Evolutionary conservation across 805 yeast species (phyloP).

Genomic region (Aciculoconidium aculeatum): DNA sequence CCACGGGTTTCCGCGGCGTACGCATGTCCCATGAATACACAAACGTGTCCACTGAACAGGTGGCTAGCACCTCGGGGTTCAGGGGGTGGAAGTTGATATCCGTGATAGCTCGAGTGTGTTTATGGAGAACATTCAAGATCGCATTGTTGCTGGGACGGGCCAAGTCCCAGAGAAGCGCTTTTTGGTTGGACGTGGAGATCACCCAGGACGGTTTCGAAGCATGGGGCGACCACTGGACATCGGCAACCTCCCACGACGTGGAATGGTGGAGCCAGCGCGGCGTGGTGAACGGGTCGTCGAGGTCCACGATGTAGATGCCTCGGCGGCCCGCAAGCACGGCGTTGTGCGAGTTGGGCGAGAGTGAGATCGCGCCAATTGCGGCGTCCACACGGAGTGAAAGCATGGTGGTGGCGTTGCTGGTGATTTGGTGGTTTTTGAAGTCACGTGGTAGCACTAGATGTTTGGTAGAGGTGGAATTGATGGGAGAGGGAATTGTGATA

Average conservation of each 20-base stretch:
- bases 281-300: conserved; percentile 91
- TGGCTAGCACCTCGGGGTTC: conserved; percentile 82
- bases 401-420: too few species aligned
- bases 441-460: too few species aligned
- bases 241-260: conserved; percentile 98
- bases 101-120: conserved; percentile 89
- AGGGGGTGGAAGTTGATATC: conserved; percentile 90
- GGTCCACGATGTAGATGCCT: conserved; percentile 84
- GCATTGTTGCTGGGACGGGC: conserved; percentile 66
- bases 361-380: conserved; percentile 84
- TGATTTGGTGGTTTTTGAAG: too few species aligned
- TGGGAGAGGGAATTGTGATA: too few species aligned
- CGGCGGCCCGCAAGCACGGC: conserved; percentile 81
- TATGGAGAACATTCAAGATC: conserved; percentile 80
- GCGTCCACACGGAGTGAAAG: conserved; percentile 85
- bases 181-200: conserved; percentile 89
- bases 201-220: conserved; percentile 82
- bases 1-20: conserved; percentile 65
- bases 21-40: conserved; percentile 90
- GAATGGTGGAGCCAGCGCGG: conserved; percentile 91
- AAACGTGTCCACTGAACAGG: conserved; percentile 88
- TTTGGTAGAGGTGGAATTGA: too few species aligned
- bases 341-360: conserved; percentile 86
- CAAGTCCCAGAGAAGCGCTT: conserved; percentile 91
- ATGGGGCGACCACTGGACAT: conserved; percentile 98